Evolutionary conservation across 176 grass and related monocot genomes (phyloP).

Genomic region (Juncus effusus): DNA sequence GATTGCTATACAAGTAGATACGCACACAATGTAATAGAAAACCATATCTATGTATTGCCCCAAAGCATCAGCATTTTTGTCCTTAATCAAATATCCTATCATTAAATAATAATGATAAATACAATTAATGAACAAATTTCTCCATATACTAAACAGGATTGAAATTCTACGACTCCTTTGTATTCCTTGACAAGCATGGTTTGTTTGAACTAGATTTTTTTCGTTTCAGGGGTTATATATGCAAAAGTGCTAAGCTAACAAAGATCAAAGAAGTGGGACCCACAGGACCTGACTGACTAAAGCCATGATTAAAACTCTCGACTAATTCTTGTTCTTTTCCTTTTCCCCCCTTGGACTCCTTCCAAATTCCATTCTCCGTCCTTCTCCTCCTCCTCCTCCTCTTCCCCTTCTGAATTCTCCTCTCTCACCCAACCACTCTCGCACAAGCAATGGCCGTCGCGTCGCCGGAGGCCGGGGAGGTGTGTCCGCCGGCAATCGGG

Average conservation of each 20-base stretch:
- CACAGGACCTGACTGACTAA: not conserved
- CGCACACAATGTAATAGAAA: too few species aligned
- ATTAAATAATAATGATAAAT: too few species aligned
- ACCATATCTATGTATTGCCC: too few species aligned
- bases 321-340: not conserved
- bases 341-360: not conserved
- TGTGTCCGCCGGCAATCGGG: slow-evolving; percentile 40
- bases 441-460: slow-evolving; percentile 26
- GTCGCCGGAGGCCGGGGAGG: slow-evolving; percentile 52
- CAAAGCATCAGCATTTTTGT: too few species aligned
- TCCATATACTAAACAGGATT: not conserved
- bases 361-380: slow-evolving; percentile 29
- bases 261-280: slow-evolving; percentile 23
- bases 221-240: too few species aligned
- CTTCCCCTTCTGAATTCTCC: not conserved
- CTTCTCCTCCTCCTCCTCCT: not conserved
- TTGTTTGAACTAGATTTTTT: too few species aligned
- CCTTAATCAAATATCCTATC: too few species aligned
- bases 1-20: too few species aligned
- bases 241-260: too few species aligned
- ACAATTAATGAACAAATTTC: not conserved
- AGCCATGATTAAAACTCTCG: slow-evolving; percentile 18
- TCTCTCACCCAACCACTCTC: not conserved
- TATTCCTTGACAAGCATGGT: too few species aligned
- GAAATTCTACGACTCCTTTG: too few species aligned